Percentiles rank a stretch among this genome's conserved stretches.
These are phyloP conservation scores for Annulohypoxylon truncatum DNA, from an alignment of 2,329 filamentous ascomycete species.

Conservation along the genomic window DNA sequence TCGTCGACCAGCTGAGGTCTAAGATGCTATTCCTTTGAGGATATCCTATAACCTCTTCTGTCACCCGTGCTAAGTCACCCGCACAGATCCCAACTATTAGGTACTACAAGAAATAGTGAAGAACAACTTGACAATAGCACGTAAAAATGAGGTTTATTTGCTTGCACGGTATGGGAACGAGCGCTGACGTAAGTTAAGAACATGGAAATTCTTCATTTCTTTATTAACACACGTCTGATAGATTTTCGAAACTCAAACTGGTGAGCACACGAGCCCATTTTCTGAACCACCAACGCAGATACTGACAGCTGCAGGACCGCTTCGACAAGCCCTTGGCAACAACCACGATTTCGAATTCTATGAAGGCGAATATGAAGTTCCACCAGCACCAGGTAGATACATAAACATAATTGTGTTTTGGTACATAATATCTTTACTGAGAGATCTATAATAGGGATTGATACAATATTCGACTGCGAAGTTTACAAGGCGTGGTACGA, in stretches of 20 bases:
- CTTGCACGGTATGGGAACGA: constrained; percentile 18
- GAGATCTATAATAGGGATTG: neutral
- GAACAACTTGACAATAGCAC: neutral
- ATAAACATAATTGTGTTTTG: neutral
- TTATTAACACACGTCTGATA: neutral
- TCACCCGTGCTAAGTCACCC: neutral
- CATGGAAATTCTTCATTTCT: neutral
- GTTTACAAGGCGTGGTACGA: constrained; percentile 14
- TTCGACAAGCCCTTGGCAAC: constrained; percentile 15
- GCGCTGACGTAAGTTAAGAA: constrained; percentile 1
- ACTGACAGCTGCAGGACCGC: neutral
- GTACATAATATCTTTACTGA: neutral
- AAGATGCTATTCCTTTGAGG: neutral
- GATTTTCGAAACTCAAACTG: constrained; percentile 1
- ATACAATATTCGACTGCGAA: constrained; percentile 4
- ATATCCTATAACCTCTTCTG: too few relatives aligned
- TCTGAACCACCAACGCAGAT: neutral
- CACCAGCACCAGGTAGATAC: constrained; percentile 7
- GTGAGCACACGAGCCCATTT: neutral
- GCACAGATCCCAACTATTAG: neutral
- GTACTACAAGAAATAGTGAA: neutral
- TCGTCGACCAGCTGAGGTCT: neutral
- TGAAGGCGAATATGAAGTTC: constrained; percentile 12
- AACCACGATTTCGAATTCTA: constrained; percentile 16
- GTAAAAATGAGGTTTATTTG: constrained; percentile 16